phyloP scores from a whole-genome alignment of 306 rosid species.

The Pachyrhizus erosus region DNA sequence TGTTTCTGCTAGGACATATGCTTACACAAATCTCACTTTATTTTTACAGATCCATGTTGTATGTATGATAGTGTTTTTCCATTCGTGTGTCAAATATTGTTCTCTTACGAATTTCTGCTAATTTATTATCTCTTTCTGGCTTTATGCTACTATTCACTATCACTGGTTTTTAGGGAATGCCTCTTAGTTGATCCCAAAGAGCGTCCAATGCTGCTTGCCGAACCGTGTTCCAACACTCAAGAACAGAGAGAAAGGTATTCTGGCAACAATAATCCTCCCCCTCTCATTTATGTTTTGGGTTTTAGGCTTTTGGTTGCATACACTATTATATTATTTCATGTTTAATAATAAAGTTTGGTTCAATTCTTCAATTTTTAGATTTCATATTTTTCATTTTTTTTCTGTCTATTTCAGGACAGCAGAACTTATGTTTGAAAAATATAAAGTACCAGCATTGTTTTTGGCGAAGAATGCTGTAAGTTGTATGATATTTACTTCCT shows the following conservation, averaged over 20 bases:
- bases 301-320: neutral
- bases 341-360: conserved; percentile 23
- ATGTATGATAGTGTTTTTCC: neutral
- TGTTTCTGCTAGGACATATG: conserved; percentile 5
- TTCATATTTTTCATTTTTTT: conserved; percentile 13
- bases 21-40: neutral
- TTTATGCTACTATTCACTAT: conserved; percentile 3
- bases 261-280: neutral
- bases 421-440: conserved; percentile 96
- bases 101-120: neutral
- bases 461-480: conserved; percentile 98
- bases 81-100: neutral
- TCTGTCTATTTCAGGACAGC: conserved; percentile 72
- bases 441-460: conserved; percentile 95
- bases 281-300: neutral
- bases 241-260: conserved; percentile 90
- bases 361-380: conserved; percentile 6
- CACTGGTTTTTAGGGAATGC: conserved; percentile 70
- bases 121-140: neutral
- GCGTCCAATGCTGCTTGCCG: conserved; percentile 99
- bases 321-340: neutral
- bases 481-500: conserved; percentile 20
- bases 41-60: neutral
- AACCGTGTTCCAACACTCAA: conserved; percentile 83
- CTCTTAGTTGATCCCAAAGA: conserved; percentile 88